These are phyloP conservation scores for Trichoderma reesei DNA, from an alignment of 495 filamentous ascomycete species.

Conservation along the genomic window DNA sequence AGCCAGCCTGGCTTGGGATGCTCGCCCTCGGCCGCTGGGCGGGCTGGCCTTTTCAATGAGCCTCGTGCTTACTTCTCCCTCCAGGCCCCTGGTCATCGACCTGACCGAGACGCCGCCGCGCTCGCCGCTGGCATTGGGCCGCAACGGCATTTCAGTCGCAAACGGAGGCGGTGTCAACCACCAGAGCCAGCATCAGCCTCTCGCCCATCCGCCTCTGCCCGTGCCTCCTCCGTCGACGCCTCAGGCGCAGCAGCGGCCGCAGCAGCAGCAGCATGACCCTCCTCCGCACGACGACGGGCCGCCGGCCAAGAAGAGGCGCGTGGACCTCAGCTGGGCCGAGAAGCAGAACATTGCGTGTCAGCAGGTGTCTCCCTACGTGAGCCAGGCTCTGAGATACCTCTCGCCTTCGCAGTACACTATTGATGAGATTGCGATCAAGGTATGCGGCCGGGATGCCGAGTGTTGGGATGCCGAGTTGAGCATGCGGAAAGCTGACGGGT, in stretches of 20 bases:
- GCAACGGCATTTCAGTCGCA: not conserved
- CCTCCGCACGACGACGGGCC: not conserved
- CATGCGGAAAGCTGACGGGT: not conserved
- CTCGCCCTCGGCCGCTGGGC: not conserved
- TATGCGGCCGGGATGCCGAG: not conserved
- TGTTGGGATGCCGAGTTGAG: not conserved
- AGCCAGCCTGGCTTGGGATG: not conserved
- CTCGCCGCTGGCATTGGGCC: not conserved
- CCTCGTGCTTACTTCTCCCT: constrained; percentile 5
- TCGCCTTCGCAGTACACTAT: constrained; percentile 17
- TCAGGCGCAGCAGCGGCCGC: not conserved
- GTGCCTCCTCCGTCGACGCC: too few species aligned
- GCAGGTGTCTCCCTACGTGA: constrained; percentile 7
- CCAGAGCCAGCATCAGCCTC: not conserved
- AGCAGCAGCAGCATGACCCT: not conserved
- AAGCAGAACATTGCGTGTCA: not conserved
- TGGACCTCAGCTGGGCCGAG: not conserved
- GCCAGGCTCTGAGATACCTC: constrained; percentile 13
- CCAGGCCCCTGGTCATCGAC: constrained; percentile 8
- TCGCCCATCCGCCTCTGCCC: not conserved
- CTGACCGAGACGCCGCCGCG: constrained; percentile 3
- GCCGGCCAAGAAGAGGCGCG: constrained; percentile 5
- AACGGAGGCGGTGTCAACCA: not conserved
- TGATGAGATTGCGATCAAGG: constrained; percentile 17
- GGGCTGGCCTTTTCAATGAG: constrained; percentile 3